Evolutionary conservation across 2,329 filamentous ascomycete genomes (phyloP).

Genomic region (Aspergillus sp.): DNA sequence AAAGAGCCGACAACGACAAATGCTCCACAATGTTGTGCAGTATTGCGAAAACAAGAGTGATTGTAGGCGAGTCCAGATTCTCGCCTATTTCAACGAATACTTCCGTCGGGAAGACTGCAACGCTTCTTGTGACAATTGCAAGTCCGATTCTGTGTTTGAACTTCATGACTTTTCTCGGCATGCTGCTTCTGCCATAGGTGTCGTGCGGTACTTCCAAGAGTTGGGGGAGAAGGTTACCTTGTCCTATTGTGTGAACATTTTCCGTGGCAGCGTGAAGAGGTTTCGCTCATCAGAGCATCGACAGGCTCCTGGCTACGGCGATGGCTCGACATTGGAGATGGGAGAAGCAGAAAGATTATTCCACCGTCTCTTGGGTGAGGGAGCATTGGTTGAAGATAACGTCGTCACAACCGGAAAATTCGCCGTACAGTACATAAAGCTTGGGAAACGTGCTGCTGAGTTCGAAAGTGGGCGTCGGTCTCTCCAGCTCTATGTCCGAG

Average conservation of each 20-base stretch:
- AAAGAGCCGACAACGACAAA: conserved; percentile 77
- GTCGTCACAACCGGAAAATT: conserved; percentile 64
- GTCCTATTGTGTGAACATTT: conserved; percentile 78
- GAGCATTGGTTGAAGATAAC: conserved; percentile 71
- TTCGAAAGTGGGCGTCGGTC: conserved; percentile 45
- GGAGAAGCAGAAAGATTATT: conserved; percentile 84
- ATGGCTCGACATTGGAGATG: conserved; percentile 67
- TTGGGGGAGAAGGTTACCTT: conserved; percentile 63
- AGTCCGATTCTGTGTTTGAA: conserved; percentile 68
- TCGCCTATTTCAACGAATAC: conserved; percentile 89
- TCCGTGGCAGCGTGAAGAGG: conserved; percentile 68
- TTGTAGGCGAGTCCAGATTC: conserved; percentile 82
- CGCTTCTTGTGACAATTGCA: conserved; percentile 85
- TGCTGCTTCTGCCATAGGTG: conserved; percentile 67
- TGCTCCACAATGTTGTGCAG: conserved; percentile 80
- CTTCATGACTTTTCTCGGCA: conserved; percentile 73
- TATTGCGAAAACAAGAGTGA: conserved; percentile 89
- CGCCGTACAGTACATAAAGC: conserved; percentile 64
- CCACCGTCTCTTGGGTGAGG: conserved; percentile 69
- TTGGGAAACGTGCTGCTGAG: conserved; percentile 45
- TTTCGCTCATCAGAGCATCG: conserved; percentile 54
- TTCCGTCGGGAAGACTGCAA: conserved; percentile 73
- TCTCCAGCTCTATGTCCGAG: conserved; percentile 55
- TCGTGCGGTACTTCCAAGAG: conserved; percentile 58
- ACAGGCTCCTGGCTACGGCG: conserved; percentile 60